phyloP scores from a whole-genome alignment of 2,329 filamentous ascomycete genomes.

The Microcyclospora pomicola region DNA sequence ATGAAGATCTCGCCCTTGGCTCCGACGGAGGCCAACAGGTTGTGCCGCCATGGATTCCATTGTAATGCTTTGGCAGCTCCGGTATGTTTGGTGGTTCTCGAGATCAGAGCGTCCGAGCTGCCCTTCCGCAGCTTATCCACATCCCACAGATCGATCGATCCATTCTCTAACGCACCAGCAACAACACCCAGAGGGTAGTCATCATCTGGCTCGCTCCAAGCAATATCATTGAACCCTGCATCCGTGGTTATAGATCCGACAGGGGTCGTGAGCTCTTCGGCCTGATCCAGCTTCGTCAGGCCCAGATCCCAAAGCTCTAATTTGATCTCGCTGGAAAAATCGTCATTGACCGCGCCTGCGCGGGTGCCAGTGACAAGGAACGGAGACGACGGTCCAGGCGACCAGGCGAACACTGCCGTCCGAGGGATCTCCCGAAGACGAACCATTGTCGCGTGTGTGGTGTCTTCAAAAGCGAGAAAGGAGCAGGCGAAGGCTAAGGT shows the following conservation, averaged over 20 bases:
- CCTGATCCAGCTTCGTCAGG: constrained; percentile 61
- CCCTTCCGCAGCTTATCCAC: constrained; percentile 50
- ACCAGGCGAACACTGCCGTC: constrained; percentile 97
- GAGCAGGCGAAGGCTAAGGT: constrained; percentile 11
- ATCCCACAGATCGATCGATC: constrained; percentile 86
- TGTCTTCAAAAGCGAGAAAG: constrained; percentile 15
- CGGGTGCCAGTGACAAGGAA: constrained; percentile 86
- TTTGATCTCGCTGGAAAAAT: constrained; percentile 95
- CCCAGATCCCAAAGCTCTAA: constrained; percentile 91
- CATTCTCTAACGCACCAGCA: constrained; percentile 88
- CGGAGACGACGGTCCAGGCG: constrained; percentile 62
- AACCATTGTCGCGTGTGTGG: constrained; percentile 51
- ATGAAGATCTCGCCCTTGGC: constrained; percentile 93
- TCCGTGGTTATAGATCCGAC: constrained; percentile 73
- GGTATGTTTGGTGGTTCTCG: constrained; percentile 76
- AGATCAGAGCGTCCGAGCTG: constrained; percentile 60
- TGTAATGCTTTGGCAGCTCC: constrained; percentile 89
- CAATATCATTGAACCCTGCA: constrained; percentile 93
- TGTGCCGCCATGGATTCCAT: constrained; percentile 86
- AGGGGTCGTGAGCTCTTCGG: constrained; percentile 65
- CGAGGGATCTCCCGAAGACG: constrained; percentile 90
- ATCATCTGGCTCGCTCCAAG: constrained; percentile 74
- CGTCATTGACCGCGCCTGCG: constrained; percentile 86
- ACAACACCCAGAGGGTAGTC: constrained; percentile 77
- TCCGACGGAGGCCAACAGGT: constrained; percentile 83